Evolutionary conservation across 192 early-diverging fungal species (phyloP).

Genomic region (Backusella psychrophila): DNA sequence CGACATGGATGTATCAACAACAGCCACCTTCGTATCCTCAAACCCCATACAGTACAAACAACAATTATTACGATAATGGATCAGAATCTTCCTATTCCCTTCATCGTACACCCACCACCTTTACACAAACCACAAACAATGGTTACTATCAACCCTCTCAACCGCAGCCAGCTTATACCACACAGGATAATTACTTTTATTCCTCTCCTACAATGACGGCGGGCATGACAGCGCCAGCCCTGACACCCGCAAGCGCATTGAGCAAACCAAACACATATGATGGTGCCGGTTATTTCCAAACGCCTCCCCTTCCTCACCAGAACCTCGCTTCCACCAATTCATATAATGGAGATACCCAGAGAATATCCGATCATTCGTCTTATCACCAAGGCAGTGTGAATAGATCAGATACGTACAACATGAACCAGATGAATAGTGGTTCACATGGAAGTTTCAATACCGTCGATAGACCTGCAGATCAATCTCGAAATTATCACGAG

Average conservation of each 20-base stretch:
- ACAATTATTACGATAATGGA: background rate
- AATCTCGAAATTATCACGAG: background rate
- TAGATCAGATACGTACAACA: background rate
- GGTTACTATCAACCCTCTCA: background rate
- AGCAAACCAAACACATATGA: conserved; percentile 9
- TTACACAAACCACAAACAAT: background rate
- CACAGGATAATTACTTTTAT: background rate
- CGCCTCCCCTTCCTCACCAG: background rate
- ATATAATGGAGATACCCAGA: background rate
- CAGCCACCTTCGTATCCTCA: background rate
- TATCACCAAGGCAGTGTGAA: background rate
- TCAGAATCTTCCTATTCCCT: background rate
- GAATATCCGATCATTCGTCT: background rate
- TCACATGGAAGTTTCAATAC: conserved; percentile 1
- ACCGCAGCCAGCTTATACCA: background rate
- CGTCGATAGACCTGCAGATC: background rate
- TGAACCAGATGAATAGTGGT: background rate
- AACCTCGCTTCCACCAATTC: background rate
- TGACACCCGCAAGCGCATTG: background rate
- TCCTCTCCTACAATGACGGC: background rate
- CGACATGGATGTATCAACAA: background rate
- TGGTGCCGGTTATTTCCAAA: background rate
- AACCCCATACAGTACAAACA: background rate
- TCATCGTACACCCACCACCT: background rate
- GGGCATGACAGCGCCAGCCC: background rate